Evolutionary conservation across 106 monocot genomes (phyloP), one percentile per base, ranked within the genome.

Genomic region (Allium sativum): DNA sequence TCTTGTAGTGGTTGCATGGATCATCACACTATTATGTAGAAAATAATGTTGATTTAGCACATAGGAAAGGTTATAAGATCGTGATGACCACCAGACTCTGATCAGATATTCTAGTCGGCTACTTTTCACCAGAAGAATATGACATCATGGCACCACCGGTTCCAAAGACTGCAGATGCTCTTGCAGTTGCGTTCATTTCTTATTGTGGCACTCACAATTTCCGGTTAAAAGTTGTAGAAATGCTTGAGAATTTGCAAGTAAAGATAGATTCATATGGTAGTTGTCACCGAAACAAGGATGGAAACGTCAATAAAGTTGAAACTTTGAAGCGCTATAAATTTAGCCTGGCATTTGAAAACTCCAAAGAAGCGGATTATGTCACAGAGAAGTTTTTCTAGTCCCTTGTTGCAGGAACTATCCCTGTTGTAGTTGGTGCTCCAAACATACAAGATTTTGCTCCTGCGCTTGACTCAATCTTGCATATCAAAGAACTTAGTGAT

Each of bases 321-420:
- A 56, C 88, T 60, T 76, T 93, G 58, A 85, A 63, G 75, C 68
- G 55, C 48, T 93, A 88, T 65, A 88, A 85, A 66, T 93, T 93
- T 73, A 93, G 93, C 75, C 76, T 93, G 68, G 93, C 92, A 70
- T 88, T 93, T 77, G 92, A 88, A 61, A 93, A 93, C 67, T 93
- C 93, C 62, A 93, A 88, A 64, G 93, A 93, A 69, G 88, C 82
- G 58, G 93, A 93, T 56, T 93, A 93, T 70, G 88, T 93, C 41
- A 93, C 93, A 1, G 93, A 93, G 70, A 93, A 93, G 55, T 93
- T 82, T 66, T 93, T 93, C 65, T 88, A 93, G 69, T 93, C 93
- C 42, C 88, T 93, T 68, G 93, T 93, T 81, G 85, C 93, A 68
- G 93, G 88, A n/a, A n/a, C n/a, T 85, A 61, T 48, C 12, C 93